phyloP scores from a whole-genome alignment of 257 asterid species.

The Capsicum rhomboideum region DNA sequence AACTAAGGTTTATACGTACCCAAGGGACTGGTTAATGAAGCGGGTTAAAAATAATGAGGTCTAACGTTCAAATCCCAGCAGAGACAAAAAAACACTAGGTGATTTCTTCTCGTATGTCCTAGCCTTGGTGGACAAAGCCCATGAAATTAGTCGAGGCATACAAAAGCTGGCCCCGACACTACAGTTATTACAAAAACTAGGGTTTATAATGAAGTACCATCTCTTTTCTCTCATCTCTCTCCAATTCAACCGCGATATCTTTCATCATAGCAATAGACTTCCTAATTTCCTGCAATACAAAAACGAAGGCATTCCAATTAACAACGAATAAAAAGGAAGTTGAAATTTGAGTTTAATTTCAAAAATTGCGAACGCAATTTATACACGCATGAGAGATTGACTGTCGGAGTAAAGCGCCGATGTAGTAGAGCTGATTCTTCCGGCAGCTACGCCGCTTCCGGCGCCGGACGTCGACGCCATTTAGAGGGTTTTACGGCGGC shows the following conservation, averaged over 20 bases:
- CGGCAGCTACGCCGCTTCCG: constrained; percentile 33
- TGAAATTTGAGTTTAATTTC: neutral
- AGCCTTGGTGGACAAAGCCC: no score
- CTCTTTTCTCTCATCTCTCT: constrained; percentile 51
- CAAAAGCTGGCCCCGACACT: no score
- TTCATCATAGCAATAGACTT: constrained; percentile 50
- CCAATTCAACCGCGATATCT: constrained; percentile 67
- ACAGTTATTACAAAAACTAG: no score
- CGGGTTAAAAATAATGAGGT: no score
- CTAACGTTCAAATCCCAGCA: no score
- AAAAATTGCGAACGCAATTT: constrained; percentile 2
- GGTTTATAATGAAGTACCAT: constrained; percentile 43
- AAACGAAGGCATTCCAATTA: neutral
- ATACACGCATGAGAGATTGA: constrained; percentile 55
- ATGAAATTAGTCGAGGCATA: no score
- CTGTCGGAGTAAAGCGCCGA: constrained; percentile 48
- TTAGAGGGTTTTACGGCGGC: neutral
- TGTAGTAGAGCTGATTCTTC: constrained; percentile 53
- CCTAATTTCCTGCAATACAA: constrained; percentile 60
- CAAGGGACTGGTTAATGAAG: no score
- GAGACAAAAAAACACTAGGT: no score
- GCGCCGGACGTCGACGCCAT: constrained; percentile 90
- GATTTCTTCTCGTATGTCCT: no score
- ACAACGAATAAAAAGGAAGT: neutral
- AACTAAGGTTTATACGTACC: no score